phyloP scores from a whole-genome alignment of 768 basidiomycete species.

The Leccinum broughii region DNA sequence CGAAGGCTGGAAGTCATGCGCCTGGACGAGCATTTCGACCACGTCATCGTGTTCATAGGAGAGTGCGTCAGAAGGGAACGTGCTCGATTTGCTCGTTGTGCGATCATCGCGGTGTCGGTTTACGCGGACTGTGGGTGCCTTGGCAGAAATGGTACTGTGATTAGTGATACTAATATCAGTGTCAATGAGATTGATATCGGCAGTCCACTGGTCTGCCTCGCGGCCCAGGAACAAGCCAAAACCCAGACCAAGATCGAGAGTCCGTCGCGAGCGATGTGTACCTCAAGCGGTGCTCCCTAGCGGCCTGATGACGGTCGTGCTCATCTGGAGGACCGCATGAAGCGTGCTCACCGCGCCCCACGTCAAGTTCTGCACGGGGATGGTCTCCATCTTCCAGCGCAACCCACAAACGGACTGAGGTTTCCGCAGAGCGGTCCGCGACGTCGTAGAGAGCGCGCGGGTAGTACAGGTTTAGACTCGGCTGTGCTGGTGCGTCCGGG shows the following conservation, averaged over 20 bases:
- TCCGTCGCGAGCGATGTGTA: conserved; percentile 61
- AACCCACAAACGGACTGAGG: conserved; percentile 45
- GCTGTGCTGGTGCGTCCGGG: neutral
- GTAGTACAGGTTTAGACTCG: conserved; percentile 39
- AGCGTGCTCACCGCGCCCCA: conserved; percentile 38
- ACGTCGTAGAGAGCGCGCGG: conserved; percentile 43
- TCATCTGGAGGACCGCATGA: conserved; percentile 31
- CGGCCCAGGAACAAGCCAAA: too few species aligned
- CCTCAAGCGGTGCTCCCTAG: conserved; percentile 19
- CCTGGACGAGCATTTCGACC: conserved; percentile 38
- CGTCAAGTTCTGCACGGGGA: conserved; percentile 41
- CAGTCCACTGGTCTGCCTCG: too few species aligned
- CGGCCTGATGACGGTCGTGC: conserved; percentile 15
- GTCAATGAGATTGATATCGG: too few species aligned
- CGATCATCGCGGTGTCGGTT: neutral
- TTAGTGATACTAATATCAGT: neutral
- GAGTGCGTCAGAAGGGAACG: conserved; percentile 40
- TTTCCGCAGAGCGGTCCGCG: conserved; percentile 38
- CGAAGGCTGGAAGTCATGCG: conserved; percentile 8
- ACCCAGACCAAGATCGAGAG: conserved; percentile 38
- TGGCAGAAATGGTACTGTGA: neutral
- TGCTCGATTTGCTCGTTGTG: conserved; percentile 41
- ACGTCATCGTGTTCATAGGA: conserved; percentile 46
- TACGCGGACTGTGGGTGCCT: neutral
- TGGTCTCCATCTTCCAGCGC: conserved; percentile 61